Evolutionary conservation across 257 asterid genomes (phyloP).

Genomic region (Salvia hispanica): DNA sequence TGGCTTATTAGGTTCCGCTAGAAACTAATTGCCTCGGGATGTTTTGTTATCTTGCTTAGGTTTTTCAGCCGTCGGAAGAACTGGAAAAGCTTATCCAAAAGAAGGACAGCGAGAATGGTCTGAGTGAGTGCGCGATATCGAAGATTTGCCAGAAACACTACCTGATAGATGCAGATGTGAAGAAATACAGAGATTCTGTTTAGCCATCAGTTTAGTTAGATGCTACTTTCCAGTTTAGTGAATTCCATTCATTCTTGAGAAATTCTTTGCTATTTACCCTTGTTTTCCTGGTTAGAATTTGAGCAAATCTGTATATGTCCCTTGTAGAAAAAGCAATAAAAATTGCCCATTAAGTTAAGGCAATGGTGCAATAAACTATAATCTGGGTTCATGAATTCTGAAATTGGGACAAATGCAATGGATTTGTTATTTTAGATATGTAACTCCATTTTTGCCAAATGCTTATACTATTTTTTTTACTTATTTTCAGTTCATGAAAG

Average conservation of each 20-base stretch:
- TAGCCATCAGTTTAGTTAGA: constrained; percentile 37
- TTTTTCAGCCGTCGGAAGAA: constrained; percentile 65
- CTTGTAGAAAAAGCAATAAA: constrained; percentile 20
- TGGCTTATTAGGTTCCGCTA: not conserved
- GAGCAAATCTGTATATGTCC: constrained; percentile 13
- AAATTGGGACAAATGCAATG: not conserved
- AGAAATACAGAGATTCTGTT: constrained; percentile 55
- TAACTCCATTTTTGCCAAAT: not conserved
- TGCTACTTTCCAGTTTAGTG: constrained; percentile 19
- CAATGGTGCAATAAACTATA: not conserved
- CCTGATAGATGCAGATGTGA: constrained; percentile 57
- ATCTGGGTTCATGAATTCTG: not conserved
- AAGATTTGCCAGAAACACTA: constrained; percentile 68
- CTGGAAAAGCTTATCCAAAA: constrained; percentile 58
- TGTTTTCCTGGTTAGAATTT: constrained; percentile 16
- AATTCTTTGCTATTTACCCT: constrained; percentile 6
- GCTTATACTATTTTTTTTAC: not conserved
- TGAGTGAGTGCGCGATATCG: constrained; percentile 45
- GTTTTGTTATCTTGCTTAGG: constrained; percentile 35
- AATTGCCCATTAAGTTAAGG: not conserved
- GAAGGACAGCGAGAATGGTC: constrained; percentile 45
- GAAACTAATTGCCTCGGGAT: not conserved
- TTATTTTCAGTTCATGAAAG: no score
- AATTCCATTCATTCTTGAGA: constrained; percentile 26
- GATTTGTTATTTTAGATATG: not conserved